phyloP scores from a whole-genome alignment of 352 stramenopile species.

The Pythium aquatile region DNA sequence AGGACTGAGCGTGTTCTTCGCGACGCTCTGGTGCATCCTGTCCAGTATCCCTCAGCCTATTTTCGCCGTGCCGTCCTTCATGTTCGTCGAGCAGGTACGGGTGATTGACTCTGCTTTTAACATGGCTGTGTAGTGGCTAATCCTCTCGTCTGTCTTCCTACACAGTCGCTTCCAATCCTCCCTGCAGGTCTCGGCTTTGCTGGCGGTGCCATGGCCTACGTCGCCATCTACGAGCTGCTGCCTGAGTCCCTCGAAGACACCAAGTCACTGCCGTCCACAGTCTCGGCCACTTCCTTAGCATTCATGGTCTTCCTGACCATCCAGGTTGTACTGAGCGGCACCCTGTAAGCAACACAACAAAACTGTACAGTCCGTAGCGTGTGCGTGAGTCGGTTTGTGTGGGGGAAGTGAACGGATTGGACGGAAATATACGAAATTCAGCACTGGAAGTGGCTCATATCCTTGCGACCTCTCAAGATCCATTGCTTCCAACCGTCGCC shows the following conservation, averaged over 20 bases:
- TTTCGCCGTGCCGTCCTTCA: conserved; percentile 96
- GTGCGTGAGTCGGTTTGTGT: conserved; percentile 29
- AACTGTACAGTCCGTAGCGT: conserved; percentile 1
- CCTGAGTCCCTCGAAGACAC: conserved; percentile 85
- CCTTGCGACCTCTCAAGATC: background rate
- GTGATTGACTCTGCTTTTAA: background rate
- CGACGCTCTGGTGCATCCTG: conserved; percentile 89
- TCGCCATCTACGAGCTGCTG: conserved; percentile 87
- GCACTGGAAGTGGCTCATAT: background rate
- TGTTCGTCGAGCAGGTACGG: conserved; percentile 75
- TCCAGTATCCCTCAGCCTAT: conserved; percentile 94
- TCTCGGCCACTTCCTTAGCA: conserved; percentile 63
- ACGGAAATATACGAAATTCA: background rate
- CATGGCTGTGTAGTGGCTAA: background rate
- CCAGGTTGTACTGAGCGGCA: conserved; percentile 71
- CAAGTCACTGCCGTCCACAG: conserved; percentile 67
- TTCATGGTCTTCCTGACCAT: conserved; percentile 86
- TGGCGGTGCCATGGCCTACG: conserved; percentile 96
- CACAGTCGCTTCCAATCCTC: conserved; percentile 92
- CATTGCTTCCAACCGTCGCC: background rate
- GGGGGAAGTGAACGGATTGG: background rate
- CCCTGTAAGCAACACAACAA: conserved; percentile 21
- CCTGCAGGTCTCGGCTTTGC: conserved; percentile 96
- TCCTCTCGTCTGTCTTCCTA: background rate
- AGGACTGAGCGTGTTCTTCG: conserved; percentile 87